A percentile compares a stretch with the other conserved stretches of the same genome.
Evolutionary conservation across 495 filamentous ascomycete genomes (phyloP).

Genomic region (Cenococcum geophilum): DNA sequence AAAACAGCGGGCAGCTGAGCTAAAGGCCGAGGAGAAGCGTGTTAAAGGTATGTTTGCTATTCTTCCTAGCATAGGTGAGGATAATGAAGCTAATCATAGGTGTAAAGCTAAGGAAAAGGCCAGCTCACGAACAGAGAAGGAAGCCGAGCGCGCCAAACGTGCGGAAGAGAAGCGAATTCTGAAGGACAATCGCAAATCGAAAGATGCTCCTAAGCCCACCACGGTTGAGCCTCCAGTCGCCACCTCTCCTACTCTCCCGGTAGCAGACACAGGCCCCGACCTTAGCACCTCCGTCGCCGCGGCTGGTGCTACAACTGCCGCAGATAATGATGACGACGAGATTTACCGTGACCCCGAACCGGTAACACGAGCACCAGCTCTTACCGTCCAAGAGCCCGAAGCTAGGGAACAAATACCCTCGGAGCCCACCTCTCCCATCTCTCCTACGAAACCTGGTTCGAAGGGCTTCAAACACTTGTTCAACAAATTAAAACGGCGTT

Average conservation of each 20-base stretch:
- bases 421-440: background rate
- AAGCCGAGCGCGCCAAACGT: slow-evolving; percentile 35
- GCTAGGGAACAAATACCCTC: background rate
- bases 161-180: slow-evolving; percentile 48
- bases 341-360: background rate
- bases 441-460: background rate
- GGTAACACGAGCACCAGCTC: background rate
- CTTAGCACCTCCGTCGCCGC: background rate
- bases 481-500: slow-evolving; percentile 4
- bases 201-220: background rate
- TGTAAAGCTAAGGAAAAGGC: slow-evolving; percentile 48
- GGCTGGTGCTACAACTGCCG: background rate
- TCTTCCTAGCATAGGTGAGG: slow-evolving; percentile 18
- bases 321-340: background rate
- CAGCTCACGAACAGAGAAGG: slow-evolving; percentile 41
- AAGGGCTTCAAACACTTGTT: slow-evolving; percentile 2
- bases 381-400: background rate
- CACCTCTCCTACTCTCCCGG: background rate
- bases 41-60: slow-evolving; percentile 44
- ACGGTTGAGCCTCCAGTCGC: background rate
- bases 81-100: slow-evolving; percentile 21
- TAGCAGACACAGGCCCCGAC: background rate
- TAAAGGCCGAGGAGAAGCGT: slow-evolving; percentile 47
- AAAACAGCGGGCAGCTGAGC: slow-evolving; percentile 52
- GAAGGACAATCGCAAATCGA: slow-evolving; percentile 13